Base-by-base conservation (phyloP, 495 filamentous ascomycete genomes). In the Friedmanniomyces simplex region DNA sequence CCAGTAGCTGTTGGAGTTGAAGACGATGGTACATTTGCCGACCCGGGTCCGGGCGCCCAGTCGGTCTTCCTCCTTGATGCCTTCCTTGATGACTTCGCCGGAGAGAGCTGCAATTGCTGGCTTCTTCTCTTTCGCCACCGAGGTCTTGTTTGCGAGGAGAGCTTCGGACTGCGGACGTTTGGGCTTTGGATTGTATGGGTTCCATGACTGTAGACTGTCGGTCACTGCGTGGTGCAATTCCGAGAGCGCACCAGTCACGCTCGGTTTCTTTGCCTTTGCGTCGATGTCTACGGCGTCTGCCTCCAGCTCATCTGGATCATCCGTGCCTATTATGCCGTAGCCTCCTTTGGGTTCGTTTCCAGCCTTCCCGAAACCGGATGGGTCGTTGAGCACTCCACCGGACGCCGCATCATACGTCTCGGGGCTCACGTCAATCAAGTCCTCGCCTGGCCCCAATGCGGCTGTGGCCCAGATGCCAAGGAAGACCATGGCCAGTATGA, bases 1-100 rank as follows among this genome's bases (percentile, higher is more conserved):
- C 61, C 68, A 70, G 16, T 54, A 54, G 30, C 50, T 57, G 56
- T 68, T 64, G 51, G 64, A 55, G 26, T 66, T 66, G 43, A 69
- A 69, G 10, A 59, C 26, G 32, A 69, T 65, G n/a, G 66, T 69
- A 36, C 62, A 60, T 58, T 71, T 71, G 14, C 63, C 68, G 25
- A 71, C 62, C n/a, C 63, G 32, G 1, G 60, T 57, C 4, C 58
- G 43, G 18, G 58, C 58, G 43, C 58, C 58, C 12, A 61, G 58
- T 1, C 43, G 43, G 16, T 56, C 52, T 11, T 49, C 51, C n/a
- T 60, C 58, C 14, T 37, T 41, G 39, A 51, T 32, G 24, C 58
- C 58, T 3, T 56, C 48, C 8, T 14, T 21, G 20, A 61, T 32
- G 11, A 14, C 52, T 28, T 56, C 52, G 45, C 58, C 53, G 39